Conservation (phyloP, 495 filamentous ascomycete species). For the Hypoxylon fuscum region DNA sequence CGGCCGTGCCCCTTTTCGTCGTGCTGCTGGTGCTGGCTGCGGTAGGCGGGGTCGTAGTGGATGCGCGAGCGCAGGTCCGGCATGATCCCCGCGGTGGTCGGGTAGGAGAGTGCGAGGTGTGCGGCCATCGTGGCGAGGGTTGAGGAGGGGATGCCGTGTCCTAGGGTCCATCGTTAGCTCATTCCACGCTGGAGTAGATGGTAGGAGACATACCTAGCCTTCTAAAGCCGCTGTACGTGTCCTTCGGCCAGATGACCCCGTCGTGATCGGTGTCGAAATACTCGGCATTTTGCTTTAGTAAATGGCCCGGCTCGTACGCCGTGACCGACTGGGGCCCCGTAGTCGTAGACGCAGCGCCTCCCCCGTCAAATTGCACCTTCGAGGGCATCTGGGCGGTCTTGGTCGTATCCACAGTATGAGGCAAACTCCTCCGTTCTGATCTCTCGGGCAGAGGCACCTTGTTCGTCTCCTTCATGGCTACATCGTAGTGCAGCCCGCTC, state of each 20-base stretch:
- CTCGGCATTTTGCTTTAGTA: conserved; percentile 7
- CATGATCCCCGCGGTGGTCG: background rate
- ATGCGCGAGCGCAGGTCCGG: conserved; percentile 9
- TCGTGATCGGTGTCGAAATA: conserved; percentile 15
- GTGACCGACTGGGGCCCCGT: background rate
- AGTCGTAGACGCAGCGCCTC: background rate
- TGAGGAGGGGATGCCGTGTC: conserved; percentile 13
- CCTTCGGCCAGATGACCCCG: conserved; percentile 14
- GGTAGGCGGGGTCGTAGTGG: conserved; percentile 3
- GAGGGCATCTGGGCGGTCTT: background rate
- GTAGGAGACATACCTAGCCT: conserved; percentile 11
- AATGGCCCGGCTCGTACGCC: background rate
- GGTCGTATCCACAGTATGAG: background rate
- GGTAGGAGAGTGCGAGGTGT: conserved; percentile 12
- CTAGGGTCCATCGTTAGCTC: background rate
- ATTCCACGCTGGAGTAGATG: background rate
- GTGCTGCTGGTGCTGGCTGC: background rate
- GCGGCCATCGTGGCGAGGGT: background rate
- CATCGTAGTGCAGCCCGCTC: background rate
- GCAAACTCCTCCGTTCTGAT: background rate
- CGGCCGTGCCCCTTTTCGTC: background rate
- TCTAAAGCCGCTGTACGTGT: conserved; percentile 15
- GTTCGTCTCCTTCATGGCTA: background rate
- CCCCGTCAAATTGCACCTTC: background rate
- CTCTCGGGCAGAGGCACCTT: background rate